These are phyloP conservation scores for Pichia californica DNA, from an alignment of 805 yeast genomes.

Conservation along the genomic window DNA sequence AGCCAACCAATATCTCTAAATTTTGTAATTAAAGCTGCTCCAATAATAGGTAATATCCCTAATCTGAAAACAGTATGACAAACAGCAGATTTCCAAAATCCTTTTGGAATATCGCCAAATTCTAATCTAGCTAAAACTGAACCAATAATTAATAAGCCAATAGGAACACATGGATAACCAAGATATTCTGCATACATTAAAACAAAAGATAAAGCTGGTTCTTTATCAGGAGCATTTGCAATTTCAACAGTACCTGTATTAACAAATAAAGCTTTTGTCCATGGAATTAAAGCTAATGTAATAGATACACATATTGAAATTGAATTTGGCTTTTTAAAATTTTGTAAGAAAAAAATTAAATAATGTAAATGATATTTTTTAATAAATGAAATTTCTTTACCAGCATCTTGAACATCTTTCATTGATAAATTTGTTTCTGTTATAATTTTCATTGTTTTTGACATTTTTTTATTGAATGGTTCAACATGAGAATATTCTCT, in stretches of 20 bases:
- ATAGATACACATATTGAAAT: conserved; percentile 39
- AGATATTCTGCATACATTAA: conserved; percentile 43
- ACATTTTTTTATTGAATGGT: conserved; percentile 25
- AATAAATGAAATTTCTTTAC: conserved; percentile 21
- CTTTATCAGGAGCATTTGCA: conserved; percentile 40
- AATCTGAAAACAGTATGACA: conserved; percentile 37
- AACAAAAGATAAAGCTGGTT: conserved; percentile 49
- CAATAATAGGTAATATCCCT: conserved; percentile 45
- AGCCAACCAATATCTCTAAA: conserved; percentile 44
- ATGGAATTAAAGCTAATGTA: conserved; percentile 48
- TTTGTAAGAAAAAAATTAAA: conserved; percentile 33
- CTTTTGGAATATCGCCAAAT: conserved; percentile 39
- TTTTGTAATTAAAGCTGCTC: conserved; percentile 43
- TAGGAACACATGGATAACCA: conserved; percentile 49
- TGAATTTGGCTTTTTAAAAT: conserved; percentile 44
- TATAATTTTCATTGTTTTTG: conserved; percentile 26
- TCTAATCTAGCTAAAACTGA: conserved; percentile 48
- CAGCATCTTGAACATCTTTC: conserved; percentile 22
- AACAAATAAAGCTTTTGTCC: conserved; percentile 42
- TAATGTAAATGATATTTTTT: conserved; percentile 25
- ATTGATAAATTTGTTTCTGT: conserved; percentile 30
- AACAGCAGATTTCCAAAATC: conserved; percentile 52
- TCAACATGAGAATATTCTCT: conserved; percentile 32
- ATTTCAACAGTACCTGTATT: conserved; percentile 23
- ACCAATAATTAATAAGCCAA: conserved; percentile 47